These are phyloP conservation scores for Gyromitra esculenta DNA, from an alignment of 2,329 filamentous ascomycete species.

Conservation along the genomic window DNA sequence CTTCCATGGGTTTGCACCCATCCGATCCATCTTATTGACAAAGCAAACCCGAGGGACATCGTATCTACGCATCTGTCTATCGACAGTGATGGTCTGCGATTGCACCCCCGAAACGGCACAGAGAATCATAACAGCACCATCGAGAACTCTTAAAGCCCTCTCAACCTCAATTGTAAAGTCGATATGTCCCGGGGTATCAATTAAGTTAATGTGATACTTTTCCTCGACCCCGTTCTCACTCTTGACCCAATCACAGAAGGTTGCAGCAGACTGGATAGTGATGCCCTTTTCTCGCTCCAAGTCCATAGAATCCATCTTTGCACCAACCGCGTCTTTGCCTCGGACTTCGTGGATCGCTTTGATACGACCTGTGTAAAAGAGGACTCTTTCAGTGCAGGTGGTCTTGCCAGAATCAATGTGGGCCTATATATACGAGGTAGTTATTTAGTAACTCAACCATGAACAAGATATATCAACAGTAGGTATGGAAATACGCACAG, in stretches of 20 bases:
- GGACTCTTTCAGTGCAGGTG: slow-evolving; percentile 92
- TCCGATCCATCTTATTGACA: slow-evolving; percentile 99
- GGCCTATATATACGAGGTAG: slow-evolving; percentile 67
- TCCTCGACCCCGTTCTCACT: slow-evolving; percentile 78
- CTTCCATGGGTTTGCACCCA: slow-evolving; percentile 98
- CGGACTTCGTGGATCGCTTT: slow-evolving; percentile 97
- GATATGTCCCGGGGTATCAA: slow-evolving; percentile 97
- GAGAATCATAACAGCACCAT: slow-evolving; percentile 97
- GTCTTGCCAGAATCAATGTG: slow-evolving; percentile 99
- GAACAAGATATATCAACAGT: slow-evolving; percentile 17
- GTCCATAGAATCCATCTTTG: slow-evolving; percentile 99
- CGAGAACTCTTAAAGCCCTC: slow-evolving; percentile 89
- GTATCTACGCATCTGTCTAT: slow-evolving; percentile 98
- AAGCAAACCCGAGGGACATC: slow-evolving; percentile 95
- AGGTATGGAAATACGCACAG: slow-evolving; percentile 67
- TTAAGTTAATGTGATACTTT: slow-evolving; percentile 97
- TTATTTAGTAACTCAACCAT: slow-evolving; percentile 21
- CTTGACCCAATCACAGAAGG: slow-evolving; percentile 97
- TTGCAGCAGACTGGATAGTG: slow-evolving; percentile 97
- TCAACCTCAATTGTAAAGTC: slow-evolving; percentile 99
- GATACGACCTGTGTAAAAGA: slow-evolving; percentile 98
- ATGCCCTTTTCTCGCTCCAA: slow-evolving; percentile 98
- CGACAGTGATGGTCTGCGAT: slow-evolving; percentile 96
- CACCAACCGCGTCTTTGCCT: slow-evolving; percentile 91
- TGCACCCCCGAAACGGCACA: slow-evolving; percentile 98